Percentiles rank a stretch among this genome's conserved stretches.
phyloP scores from a whole-genome alignment of 2,329 filamentous ascomycete genomes.

The Colletotrichum phormii region DNA sequence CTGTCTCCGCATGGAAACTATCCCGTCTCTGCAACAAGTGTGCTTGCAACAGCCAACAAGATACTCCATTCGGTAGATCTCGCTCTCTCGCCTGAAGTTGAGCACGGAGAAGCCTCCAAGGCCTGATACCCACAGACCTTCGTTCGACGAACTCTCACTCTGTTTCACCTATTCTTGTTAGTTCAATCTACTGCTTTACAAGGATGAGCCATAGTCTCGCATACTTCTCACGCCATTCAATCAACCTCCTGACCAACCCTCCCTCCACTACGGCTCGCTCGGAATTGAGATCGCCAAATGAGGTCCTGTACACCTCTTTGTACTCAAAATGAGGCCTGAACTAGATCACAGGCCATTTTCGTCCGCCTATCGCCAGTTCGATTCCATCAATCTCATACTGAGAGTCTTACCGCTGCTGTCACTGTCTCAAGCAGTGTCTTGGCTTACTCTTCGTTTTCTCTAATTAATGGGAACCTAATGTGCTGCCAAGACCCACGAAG shows the following conservation, averaged over 20 bases:
- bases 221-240: not conserved
- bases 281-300: slow-evolving; percentile 1
- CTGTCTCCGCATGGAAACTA: slow-evolving; percentile 20
- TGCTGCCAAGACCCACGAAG: not conserved
- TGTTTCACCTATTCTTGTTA: slow-evolving; percentile 29
- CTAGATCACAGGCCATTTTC: slow-evolving; percentile 9
- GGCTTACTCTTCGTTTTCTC: not conserved
- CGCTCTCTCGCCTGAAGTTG: slow-evolving; percentile 14
- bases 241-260: not conserved
- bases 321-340: slow-evolving; percentile 2
- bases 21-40: slow-evolving; percentile 19
- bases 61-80: not conserved
- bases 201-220: not conserved
- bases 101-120: slow-evolving; percentile 26
- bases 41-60: slow-evolving; percentile 18
- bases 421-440: not conserved
- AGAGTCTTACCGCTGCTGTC: not conserved
- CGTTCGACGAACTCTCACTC: slow-evolving; percentile 26
- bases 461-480: not conserved
- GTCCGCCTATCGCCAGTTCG: not conserved
- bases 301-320: not conserved
- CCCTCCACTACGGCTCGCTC: slow-evolving; percentile 25
- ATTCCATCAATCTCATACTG: not conserved
- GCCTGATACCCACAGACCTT: slow-evolving; percentile 30
- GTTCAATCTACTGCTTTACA: not conserved